phyloP scores from a whole-genome alignment of 352 stramenopile genomes.

The Globisporangium alternatum region DNA sequence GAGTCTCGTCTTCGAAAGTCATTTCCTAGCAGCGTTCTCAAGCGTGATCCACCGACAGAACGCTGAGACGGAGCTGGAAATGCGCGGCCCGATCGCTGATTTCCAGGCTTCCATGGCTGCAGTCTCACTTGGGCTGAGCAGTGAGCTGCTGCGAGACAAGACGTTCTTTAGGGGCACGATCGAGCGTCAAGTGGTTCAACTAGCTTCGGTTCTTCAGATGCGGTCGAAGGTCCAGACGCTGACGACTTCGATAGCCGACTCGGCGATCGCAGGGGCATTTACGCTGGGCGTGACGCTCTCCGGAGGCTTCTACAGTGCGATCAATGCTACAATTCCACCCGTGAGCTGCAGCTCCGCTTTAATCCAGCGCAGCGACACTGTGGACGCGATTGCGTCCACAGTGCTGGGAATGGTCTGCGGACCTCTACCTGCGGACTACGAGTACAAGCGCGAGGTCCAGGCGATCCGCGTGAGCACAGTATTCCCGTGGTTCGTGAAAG shows the following conservation, averaged over 20 bases:
- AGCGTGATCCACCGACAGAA: slow-evolving; percentile 11
- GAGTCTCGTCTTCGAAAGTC: slow-evolving; percentile 10
- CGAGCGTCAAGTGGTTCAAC: slow-evolving; percentile 12
- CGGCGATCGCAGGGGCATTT: slow-evolving; percentile 9
- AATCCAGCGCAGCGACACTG: slow-evolving; percentile 7
- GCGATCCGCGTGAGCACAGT: slow-evolving; percentile 10
- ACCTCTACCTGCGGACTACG: not conserved
- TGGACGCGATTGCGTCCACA: slow-evolving; percentile 3
- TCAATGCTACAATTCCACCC: not conserved
- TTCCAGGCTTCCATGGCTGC: slow-evolving; percentile 10
- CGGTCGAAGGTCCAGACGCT: slow-evolving; percentile 10
- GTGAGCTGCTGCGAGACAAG: slow-evolving; percentile 6
- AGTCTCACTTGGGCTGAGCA: slow-evolving; percentile 7
- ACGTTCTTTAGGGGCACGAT: slow-evolving; percentile 12
- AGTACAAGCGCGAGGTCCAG: slow-evolving; percentile 10
- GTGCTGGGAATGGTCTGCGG: slow-evolving; percentile 12
- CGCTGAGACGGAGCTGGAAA: slow-evolving; percentile 1
- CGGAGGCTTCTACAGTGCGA: slow-evolving; percentile 11
- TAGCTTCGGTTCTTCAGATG: not conserved
- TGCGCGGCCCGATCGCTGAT: slow-evolving; percentile 12
- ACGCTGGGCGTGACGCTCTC: not conserved
- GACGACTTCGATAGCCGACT: slow-evolving; percentile 7
- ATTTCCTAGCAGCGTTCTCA: not conserved
- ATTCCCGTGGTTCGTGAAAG: slow-evolving; percentile 5
- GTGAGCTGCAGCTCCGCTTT: slow-evolving; percentile 8